phyloP scores from a whole-genome alignment of 106 monocot species.

The Vanilla planifolia region DNA sequence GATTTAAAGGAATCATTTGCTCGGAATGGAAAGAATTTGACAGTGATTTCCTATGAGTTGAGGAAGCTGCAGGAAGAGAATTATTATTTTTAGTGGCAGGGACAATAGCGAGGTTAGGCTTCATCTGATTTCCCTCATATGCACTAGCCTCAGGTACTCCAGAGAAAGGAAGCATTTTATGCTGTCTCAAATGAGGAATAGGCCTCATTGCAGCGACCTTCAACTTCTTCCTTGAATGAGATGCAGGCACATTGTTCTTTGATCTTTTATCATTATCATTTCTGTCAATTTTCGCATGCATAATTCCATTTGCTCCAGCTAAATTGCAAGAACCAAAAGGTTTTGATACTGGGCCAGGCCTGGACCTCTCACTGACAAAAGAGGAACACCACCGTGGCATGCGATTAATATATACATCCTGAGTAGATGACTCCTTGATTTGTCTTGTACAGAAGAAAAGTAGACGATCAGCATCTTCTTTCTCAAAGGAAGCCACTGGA shows the following conservation, averaged over 20 bases:
- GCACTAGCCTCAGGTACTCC: slow-evolving; percentile 19
- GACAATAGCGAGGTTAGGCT: slow-evolving; percentile 23
- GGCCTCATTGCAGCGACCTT: slow-evolving; percentile 62
- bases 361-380: slow-evolving; percentile 35
- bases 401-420: slow-evolving; percentile 10
- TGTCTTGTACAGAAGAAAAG: slow-evolving; percentile 67
- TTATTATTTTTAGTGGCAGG: slow-evolving; percentile 30
- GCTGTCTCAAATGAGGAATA: slow-evolving; percentile 53
- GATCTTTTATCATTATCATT: slow-evolving; percentile 10
- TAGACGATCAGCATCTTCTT: slow-evolving; percentile 83
- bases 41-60: slow-evolving; percentile 48
- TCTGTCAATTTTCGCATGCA: slow-evolving; percentile 10
- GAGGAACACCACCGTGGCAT: slow-evolving; percentile 46
- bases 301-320: slow-evolving; percentile 21
- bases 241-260: slow-evolving; percentile 2
- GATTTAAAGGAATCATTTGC: slow-evolving; percentile 65
- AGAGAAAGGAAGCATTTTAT: slow-evolving; percentile 52
- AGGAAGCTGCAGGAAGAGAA: slow-evolving; percentile 27
- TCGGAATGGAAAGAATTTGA: slow-evolving; percentile 60
- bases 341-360: slow-evolving; percentile 20
- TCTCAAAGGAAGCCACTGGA: slow-evolving; percentile 85
- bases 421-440: slow-evolving; percentile 15
- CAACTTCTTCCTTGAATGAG: slow-evolving; percentile 21
- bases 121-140: slow-evolving; percentile 31
- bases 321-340: background rate